Conservation (phyloP, 352 stramenopile species). For the Pythium graminicola region DNA sequence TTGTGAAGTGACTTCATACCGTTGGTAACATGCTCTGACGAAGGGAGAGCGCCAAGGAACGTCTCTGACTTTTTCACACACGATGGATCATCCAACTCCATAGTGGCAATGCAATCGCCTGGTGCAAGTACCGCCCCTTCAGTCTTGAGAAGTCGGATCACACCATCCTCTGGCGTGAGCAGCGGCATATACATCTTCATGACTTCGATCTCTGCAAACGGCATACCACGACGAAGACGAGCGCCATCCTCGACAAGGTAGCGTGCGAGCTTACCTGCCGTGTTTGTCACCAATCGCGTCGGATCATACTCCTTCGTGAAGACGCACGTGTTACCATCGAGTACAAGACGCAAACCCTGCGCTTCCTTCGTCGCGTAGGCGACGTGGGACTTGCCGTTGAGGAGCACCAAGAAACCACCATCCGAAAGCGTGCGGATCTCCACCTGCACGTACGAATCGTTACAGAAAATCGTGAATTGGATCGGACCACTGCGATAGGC, state of each 20-base stretch:
- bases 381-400: slow-evolving; percentile 96
- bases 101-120: slow-evolving; percentile 95
- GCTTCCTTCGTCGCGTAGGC: slow-evolving; percentile 93
- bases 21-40: slow-evolving; percentile 26
- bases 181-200: slow-evolving; percentile 99
- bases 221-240: slow-evolving; percentile 77
- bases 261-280: slow-evolving; percentile 98
- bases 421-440: slow-evolving; percentile 96
- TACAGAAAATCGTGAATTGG: slow-evolving; percentile 90
- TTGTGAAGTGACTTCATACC: slow-evolving; percentile 59
- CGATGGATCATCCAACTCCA: slow-evolving; percentile 97
- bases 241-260: slow-evolving; percentile 97
- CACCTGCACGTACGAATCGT: slow-evolving; percentile 86
- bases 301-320: slow-evolving; percentile 99
- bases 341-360: slow-evolving; percentile 86
- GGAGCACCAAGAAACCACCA: slow-evolving; percentile 96
- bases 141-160: slow-evolving; percentile 93
- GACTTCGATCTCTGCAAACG: slow-evolving; percentile 91
- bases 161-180: slow-evolving; percentile 93
- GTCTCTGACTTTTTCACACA: slow-evolving; percentile 93
- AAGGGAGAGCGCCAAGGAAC: slow-evolving; percentile 83
- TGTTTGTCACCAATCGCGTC: slow-evolving; percentile 95
- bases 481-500: slow-evolving; percentile 88
- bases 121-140: slow-evolving; percentile 94
- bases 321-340: slow-evolving; percentile 94